A percentile compares a stretch with the other conserved stretches of the same genome.
Evolutionary conservation across 257 asterid species (phyloP).

Genomic region (Salvia hispanica): DNA sequence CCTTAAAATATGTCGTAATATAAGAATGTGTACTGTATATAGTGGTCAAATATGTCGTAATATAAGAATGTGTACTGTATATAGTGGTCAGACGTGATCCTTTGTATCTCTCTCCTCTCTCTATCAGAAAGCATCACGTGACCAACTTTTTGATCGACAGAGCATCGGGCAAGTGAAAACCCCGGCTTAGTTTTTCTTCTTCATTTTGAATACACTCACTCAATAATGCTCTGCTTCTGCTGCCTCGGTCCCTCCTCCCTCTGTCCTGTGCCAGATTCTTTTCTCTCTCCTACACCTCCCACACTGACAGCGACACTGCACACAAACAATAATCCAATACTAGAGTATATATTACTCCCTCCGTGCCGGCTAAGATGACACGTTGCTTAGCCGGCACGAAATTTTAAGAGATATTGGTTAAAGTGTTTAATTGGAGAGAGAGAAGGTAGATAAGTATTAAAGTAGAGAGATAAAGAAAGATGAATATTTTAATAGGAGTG

Average conservation of each 20-base stretch:
- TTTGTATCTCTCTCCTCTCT: constrained; percentile 19
- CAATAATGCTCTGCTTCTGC: constrained; percentile 38
- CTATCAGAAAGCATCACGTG: constrained; percentile 70
- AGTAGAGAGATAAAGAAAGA: too few relatives aligned
- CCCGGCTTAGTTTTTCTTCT: constrained; percentile 17
- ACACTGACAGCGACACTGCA: constrained; percentile 29
- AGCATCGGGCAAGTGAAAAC: constrained; percentile 37
- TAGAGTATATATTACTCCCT: too few relatives aligned
- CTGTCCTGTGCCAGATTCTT: constrained; percentile 45
- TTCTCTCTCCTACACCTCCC: constrained; percentile 35
- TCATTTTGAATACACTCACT: constrained; percentile 12
- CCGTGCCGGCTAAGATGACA: too few relatives aligned
- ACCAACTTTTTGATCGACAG: constrained; percentile 47
- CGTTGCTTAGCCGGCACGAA: too few relatives aligned
- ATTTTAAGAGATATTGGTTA: too few relatives aligned
- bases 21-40: too few relatives aligned
- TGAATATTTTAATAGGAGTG: too few relatives aligned
- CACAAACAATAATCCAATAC: neutral
- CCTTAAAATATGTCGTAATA: too few relatives aligned
- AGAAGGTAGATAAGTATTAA: too few relatives aligned
- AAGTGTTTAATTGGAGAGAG: too few relatives aligned
- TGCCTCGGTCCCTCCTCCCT: constrained; percentile 34
- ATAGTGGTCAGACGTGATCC: neutral
- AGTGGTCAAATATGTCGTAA: too few relatives aligned
- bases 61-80: constrained; percentile 1